Evolutionary conservation across 2,329 filamentous ascomycete genomes (phyloP).

Genomic region (Fusarium pseudonygamai): DNA sequence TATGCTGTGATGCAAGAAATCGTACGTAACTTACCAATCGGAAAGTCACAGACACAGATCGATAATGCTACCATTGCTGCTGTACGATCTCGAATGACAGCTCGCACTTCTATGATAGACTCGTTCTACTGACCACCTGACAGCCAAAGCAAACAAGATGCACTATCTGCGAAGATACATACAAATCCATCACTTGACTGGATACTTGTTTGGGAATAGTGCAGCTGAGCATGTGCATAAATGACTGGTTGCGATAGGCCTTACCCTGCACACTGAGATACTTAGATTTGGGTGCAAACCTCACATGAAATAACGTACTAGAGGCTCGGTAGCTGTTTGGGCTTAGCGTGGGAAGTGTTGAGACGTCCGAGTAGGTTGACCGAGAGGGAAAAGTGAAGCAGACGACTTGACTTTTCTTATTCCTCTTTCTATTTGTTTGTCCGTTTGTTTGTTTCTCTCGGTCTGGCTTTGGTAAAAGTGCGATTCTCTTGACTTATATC

Average conservation of each 20-base stretch:
- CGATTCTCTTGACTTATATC: constrained; percentile 15
- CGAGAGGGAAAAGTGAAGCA: constrained; percentile 36
- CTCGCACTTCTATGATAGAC: constrained; percentile 15
- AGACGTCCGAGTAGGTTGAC: constrained; percentile 41
- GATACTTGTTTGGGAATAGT: constrained; percentile 30
- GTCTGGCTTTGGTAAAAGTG: constrained; percentile 2
- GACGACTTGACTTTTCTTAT: constrained; percentile 13
- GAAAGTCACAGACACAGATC: constrained; percentile 15
- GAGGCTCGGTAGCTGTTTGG: constrained; percentile 39
- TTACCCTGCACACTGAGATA: constrained; percentile 22
- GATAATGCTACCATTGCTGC: constrained; percentile 25
- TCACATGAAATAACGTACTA: background rate
- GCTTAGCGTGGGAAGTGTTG: constrained; percentile 33
- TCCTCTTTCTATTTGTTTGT: background rate
- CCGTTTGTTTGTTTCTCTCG: background rate
- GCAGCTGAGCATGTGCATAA: constrained; percentile 38
- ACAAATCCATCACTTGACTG: constrained; percentile 19
- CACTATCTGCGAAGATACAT: background rate
- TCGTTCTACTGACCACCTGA: constrained; percentile 1
- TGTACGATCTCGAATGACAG: constrained; percentile 22
- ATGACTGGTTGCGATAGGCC: constrained; percentile 31
- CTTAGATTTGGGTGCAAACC: background rate
- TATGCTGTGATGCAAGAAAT: constrained; percentile 36
- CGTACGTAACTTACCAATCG: constrained; percentile 20
- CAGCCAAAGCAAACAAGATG: background rate